Conservation (phyloP, 441 rosid species). For the Brassica balearica region DNA sequence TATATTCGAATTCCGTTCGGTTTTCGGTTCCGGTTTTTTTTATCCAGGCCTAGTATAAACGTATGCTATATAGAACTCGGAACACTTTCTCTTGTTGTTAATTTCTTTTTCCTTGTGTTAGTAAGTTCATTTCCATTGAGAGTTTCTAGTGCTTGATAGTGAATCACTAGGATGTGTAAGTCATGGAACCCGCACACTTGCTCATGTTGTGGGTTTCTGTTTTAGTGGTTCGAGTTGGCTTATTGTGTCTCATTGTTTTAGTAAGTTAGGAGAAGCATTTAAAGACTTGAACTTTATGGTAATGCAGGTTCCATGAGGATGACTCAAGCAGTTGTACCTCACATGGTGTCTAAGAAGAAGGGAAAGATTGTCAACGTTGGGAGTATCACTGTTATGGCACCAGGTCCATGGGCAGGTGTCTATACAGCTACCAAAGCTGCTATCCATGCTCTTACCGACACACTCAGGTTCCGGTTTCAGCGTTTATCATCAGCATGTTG, state of each 20-base stretch:
- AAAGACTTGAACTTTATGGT: background rate
- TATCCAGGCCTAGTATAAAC: too few relatives aligned
- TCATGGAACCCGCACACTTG: background rate
- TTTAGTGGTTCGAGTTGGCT: background rate
- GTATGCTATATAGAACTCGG: too few relatives aligned
- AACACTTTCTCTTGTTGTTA: too few relatives aligned
- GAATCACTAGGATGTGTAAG: background rate
- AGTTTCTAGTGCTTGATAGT: background rate
- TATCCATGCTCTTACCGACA: conserved; percentile 76
- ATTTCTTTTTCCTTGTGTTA: background rate
- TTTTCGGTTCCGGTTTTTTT: too few relatives aligned
- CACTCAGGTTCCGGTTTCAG: conserved; percentile 61
- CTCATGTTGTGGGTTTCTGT: background rate
- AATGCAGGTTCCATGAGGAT: conserved; percentile 62
- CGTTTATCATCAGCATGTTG: too few relatives aligned
- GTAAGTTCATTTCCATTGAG: background rate
- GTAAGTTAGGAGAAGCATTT: background rate
- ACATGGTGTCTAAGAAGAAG: conserved; percentile 76
- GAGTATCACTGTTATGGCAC: conserved; percentile 65
- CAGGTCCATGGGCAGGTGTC: conserved; percentile 83
- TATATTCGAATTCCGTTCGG: too few relatives aligned
- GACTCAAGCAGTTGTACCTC: conserved; percentile 85
- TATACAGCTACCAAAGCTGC: conserved; percentile 87
- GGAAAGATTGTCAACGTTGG: conserved; percentile 82
- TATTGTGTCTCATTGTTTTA: background rate